phyloP scores from a whole-genome alignment of 768 basidiomycete species.

The Amylocystis lapponica region DNA sequence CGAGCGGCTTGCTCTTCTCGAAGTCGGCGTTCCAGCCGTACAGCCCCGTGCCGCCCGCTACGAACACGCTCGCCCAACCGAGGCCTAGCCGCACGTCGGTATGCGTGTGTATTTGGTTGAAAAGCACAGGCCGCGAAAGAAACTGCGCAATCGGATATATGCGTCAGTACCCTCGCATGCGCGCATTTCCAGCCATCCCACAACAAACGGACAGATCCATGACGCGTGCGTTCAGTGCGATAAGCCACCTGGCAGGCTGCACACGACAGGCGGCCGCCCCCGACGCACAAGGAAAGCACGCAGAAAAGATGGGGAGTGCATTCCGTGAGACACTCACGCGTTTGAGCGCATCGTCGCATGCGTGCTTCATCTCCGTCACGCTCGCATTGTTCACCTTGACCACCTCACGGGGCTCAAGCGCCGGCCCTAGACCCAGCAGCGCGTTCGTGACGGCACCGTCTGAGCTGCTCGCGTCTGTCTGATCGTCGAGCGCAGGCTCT shows the following conservation, averaged over 20 bases:
- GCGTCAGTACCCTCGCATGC: background rate
- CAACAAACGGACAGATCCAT: no score
- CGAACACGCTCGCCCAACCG: constrained; percentile 81
- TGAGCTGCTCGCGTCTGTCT: background rate
- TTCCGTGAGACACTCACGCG: constrained; percentile 54
- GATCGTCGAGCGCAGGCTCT: background rate
- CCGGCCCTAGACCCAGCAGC: constrained; percentile 17
- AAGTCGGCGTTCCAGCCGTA: constrained; percentile 90
- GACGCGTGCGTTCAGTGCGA: no score
- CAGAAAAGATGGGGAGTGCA: constrained; percentile 2
- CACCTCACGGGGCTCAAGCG: constrained; percentile 25
- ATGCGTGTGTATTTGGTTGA: constrained; percentile 82
- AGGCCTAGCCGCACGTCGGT: constrained; percentile 84
- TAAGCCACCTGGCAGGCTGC: no score
- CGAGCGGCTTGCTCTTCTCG: constrained; percentile 76
- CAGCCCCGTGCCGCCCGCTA: constrained; percentile 74
- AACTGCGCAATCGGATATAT: constrained; percentile 43
- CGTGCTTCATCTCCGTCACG: constrained; percentile 44
- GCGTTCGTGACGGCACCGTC: constrained; percentile 1
- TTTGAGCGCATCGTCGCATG: constrained; percentile 82
- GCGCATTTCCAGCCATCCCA: no score
- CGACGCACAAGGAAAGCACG: background rate
- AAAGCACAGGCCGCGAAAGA: constrained; percentile 72
- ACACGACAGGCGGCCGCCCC: background rate
- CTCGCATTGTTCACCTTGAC: constrained; percentile 50